Percentiles rank a stretch among this genome's conserved stretches.
These are phyloP conservation scores for Fistulina hepatica DNA, from an alignment of 1,284 basidiomycete genomes.

Conservation along the genomic window DNA sequence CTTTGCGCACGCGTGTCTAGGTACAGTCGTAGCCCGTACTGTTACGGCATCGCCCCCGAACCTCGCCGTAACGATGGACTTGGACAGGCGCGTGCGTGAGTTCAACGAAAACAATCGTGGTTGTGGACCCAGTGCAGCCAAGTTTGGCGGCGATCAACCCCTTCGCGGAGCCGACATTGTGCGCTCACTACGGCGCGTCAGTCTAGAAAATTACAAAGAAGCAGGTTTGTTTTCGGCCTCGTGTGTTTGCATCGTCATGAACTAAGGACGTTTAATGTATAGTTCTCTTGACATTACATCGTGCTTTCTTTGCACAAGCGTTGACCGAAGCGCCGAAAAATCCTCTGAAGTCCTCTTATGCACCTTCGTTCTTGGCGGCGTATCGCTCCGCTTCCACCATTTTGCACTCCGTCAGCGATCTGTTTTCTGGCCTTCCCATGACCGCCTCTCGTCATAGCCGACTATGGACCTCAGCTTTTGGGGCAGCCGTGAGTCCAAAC, in stretches of 20 bases:
- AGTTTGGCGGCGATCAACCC: too few species aligned
- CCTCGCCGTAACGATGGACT: conserved; percentile 59
- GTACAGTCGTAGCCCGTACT: conserved; percentile 52
- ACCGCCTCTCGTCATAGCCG: conserved; percentile 45
- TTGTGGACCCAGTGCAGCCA: too few species aligned
- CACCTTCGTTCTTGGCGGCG: conserved; percentile 54
- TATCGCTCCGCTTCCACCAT: conserved; percentile 49
- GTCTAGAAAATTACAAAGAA: conserved; percentile 43
- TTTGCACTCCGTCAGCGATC: conserved; percentile 42
- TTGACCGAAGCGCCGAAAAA: conserved; percentile 50
- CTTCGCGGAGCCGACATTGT: conserved; percentile 21
- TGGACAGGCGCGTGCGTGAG: conserved; percentile 60
- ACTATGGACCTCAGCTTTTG: conserved; percentile 58
- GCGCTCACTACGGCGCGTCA: conserved; percentile 38
- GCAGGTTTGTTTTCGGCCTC: conserved; percentile 33
- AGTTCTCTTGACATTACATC: conserved; percentile 62
- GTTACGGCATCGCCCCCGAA: conserved; percentile 51
- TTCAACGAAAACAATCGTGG: conserved; percentile 27
- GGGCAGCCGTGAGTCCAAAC: conserved; percentile 40
- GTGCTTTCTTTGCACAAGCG: conserved; percentile 60
- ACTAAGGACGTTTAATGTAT: conserved; percentile 1
- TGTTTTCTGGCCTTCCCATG: conserved; percentile 41
- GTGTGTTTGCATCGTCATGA: conserved; percentile 5
- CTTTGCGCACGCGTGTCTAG: conserved; percentile 54
- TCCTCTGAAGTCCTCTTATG: conserved; percentile 47